Percentiles rank a stretch among this genome's conserved stretches.
Conservation (phyloP, 2,329 filamentous ascomycete genomes). For the Paecilomyces fulvus region DNA sequence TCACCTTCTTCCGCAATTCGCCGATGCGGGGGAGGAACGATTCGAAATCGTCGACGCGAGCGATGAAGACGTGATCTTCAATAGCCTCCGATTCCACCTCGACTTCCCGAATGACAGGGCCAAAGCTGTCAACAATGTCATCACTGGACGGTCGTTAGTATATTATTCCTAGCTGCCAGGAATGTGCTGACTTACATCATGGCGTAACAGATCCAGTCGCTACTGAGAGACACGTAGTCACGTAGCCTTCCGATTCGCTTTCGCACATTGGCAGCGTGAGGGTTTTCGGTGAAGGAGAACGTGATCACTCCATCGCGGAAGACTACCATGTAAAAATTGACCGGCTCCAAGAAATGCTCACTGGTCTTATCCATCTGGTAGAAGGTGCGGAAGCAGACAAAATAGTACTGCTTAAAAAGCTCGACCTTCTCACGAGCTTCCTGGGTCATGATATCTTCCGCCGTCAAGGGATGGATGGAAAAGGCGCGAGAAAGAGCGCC, state of each 20-base stretch:
- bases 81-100: slow-evolving; percentile 86
- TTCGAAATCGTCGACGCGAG: slow-evolving; percentile 81
- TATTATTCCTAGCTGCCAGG: neutral
- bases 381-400: slow-evolving; percentile 95
- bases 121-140: slow-evolving; percentile 95
- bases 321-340: slow-evolving; percentile 94
- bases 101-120: slow-evolving; percentile 76
- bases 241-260: slow-evolving; percentile 87
- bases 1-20: slow-evolving; percentile 84
- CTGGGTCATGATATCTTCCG: slow-evolving; percentile 91
- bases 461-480: slow-evolving; percentile 87
- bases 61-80: slow-evolving; percentile 90
- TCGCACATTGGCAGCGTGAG: slow-evolving; percentile 79
- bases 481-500: slow-evolving; percentile 87
- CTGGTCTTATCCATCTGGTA: slow-evolving; percentile 70
- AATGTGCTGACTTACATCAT: slow-evolving; percentile 60
- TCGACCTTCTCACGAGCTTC: slow-evolving; percentile 98
- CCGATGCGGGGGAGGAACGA: slow-evolving; percentile 82
- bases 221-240: slow-evolving; percentile 88
- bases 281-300: slow-evolving; percentile 84
- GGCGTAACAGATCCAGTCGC: slow-evolving; percentile 98
- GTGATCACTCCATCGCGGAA: slow-evolving; percentile 92
- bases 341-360: slow-evolving; percentile 80
- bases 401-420: slow-evolving; percentile 95
- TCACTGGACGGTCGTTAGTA: slow-evolving; percentile 48